Percentiles rank a stretch among this genome's conserved stretches.
Conservation (phyloP, 1,284 basidiomycete genomes). For the Microbotryum saponariae region DNA sequence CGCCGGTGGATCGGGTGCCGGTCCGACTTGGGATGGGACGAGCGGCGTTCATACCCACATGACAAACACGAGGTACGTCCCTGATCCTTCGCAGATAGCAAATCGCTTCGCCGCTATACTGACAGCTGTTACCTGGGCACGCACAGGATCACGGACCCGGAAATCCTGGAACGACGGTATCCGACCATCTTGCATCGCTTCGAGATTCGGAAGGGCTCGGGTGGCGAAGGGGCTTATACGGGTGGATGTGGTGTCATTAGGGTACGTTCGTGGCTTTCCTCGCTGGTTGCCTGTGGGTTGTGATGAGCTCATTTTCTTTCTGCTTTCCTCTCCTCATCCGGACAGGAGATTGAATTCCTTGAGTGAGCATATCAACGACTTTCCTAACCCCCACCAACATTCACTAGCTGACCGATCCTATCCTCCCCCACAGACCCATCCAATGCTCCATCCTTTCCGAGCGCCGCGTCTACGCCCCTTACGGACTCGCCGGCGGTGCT, state of each 20-base stretch:
- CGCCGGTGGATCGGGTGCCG: conserved; percentile 86
- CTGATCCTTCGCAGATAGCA: conserved; percentile 34
- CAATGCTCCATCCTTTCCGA: conserved; percentile 82
- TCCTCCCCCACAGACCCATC: conserved; percentile 46
- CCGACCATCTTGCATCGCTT: conserved; percentile 43
- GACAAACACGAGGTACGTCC: conserved; percentile 39
- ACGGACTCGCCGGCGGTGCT: conserved; percentile 80
- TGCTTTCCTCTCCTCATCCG: not conserved
- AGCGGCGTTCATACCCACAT: conserved; percentile 28
- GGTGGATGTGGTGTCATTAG: conserved; percentile 85
- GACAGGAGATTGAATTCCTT: conserved; percentile 70
- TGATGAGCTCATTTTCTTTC: not conserved
- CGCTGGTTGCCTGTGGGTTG: not conserved
- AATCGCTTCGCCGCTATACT: too few relatives aligned
- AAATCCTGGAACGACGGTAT: conserved; percentile 47
- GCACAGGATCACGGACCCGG: conserved; percentile 63
- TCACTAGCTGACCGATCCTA: not conserved
- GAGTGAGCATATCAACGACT: conserved; percentile 42
- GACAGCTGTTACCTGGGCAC: not conserved
- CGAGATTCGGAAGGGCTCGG: conserved; percentile 50
- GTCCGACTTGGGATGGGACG: conserved; percentile 75
- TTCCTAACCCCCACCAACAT: not conserved
- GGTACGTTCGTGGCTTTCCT: conserved; percentile 2
- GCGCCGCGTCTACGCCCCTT: conserved; percentile 78
- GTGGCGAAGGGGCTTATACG: conserved; percentile 64